Evolutionary conservation across 768 basidiomycete genomes (phyloP).

Genomic region (Phanerodontia chrysosporium): DNA sequence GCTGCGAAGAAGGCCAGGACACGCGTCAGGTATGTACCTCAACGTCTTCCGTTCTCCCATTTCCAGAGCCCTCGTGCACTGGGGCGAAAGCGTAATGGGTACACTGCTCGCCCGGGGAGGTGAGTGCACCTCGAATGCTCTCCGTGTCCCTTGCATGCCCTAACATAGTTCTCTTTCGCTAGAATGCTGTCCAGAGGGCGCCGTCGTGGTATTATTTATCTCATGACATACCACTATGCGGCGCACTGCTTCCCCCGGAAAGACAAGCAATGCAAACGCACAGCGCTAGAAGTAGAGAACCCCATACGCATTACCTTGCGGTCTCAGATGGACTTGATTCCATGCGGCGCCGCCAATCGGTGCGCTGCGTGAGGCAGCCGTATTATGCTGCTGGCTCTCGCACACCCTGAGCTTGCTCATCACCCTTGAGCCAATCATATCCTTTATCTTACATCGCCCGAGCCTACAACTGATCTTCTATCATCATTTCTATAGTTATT

Average conservation of each 20-base stretch:
- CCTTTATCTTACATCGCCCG: neutral
- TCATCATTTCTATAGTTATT: slow-evolving; percentile 48
- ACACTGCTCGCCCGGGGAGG: neutral
- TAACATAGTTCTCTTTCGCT: neutral
- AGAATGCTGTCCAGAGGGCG: neutral
- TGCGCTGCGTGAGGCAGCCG: too few relatives aligned
- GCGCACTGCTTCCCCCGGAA: neutral
- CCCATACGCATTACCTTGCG: neutral
- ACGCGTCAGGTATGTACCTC: slow-evolving; percentile 60
- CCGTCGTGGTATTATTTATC: neutral
- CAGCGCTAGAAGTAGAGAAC: neutral
- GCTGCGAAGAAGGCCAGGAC: slow-evolving; percentile 63
- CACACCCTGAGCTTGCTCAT: neutral
- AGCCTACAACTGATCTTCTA: neutral
- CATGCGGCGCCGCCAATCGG: too few relatives aligned
- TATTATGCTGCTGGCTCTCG: neutral
- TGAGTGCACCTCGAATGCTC: neutral
- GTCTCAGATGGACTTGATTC: neutral
- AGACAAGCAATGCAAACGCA: neutral
- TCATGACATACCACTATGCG: neutral
- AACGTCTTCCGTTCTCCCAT: neutral
- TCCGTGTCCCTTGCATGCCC: neutral
- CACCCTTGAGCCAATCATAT: neutral
- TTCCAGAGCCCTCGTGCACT: neutral
- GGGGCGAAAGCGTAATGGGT: neutral